Conservation (phyloP, 2,329 filamentous ascomycete species). For the Raffaelea deltoideospora region DNA sequence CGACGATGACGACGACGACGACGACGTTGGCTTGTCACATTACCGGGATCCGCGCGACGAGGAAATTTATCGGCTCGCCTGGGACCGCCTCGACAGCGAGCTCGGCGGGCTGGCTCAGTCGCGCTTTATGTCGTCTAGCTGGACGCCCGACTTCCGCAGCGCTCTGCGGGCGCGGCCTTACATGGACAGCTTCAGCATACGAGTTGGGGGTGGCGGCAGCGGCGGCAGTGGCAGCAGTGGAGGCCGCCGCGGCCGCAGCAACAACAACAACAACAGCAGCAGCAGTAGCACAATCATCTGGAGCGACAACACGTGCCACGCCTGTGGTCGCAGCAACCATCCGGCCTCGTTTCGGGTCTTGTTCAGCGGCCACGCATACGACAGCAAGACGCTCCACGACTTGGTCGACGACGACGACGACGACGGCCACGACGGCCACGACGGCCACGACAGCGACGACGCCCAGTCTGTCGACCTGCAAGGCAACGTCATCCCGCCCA, state of each 20-base stretch:
- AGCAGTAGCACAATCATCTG: too few relatives aligned
- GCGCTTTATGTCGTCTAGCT: conserved; percentile 57
- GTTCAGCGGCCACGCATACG: conserved; percentile 52
- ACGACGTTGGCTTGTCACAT: not conserved
- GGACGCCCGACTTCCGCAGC: conserved; percentile 51
- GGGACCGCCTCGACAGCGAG: conserved; percentile 58
- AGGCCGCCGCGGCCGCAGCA: too few relatives aligned
- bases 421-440: conserved; percentile 23
- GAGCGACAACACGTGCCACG: conserved; percentile 46
- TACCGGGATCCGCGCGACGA: too few relatives aligned
- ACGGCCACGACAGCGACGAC: conserved; percentile 18
- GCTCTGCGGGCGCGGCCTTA: conserved; percentile 51
- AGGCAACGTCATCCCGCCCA: conserved; percentile 19
- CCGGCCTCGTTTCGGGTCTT: conserved; percentile 48
- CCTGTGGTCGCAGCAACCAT: conserved; percentile 55
- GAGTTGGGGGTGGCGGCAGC: conserved; percentile 12
- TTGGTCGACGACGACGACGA: conserved; percentile 27
- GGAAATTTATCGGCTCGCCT: conserved; percentile 51
- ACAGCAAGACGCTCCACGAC: conserved; percentile 49
- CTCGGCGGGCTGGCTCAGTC: conserved; percentile 51
- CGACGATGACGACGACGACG: not conserved
- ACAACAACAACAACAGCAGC: too few relatives aligned
- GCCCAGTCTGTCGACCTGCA: conserved; percentile 21
- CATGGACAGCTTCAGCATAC: conserved; percentile 32
- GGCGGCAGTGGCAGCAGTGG: too few relatives aligned